A percentile compares a stretch with the other conserved stretches of the same genome.
Evolutionary conservation across 371 early-diverging fungal genomes (phyloP).

Genomic region (Coemansia sp.): DNA sequence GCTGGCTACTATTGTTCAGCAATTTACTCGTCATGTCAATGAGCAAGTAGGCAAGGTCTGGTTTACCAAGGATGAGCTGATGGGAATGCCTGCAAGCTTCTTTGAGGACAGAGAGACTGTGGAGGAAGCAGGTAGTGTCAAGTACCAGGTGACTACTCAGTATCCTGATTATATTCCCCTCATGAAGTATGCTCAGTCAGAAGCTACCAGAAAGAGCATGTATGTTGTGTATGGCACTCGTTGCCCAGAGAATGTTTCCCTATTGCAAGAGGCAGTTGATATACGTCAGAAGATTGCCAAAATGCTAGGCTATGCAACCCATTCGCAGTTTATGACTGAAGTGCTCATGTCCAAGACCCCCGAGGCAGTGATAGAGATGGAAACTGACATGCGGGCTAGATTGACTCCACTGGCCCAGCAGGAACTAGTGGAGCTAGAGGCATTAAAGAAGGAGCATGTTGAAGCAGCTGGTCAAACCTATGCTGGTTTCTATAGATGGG

Average conservation of each 20-base stretch:
- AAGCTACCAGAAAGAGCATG: conserved; percentile 2
- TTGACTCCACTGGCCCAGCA: conserved; percentile 53
- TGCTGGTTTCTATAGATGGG: no score
- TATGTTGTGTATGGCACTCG: neutral
- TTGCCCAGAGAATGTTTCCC: neutral
- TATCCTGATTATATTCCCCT: conserved; percentile 58
- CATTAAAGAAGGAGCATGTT: no score
- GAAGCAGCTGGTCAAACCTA: no score
- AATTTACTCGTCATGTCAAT: no score
- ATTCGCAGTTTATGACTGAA: neutral
- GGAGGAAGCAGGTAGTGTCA: conserved; percentile 56
- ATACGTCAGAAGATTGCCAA: conserved; percentile 4
- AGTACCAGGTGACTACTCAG: conserved; percentile 68
- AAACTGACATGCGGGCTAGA: conserved; percentile 46
- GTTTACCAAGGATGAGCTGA: conserved; percentile 58
- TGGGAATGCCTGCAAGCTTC: conserved; percentile 70
- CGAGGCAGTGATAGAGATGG: no score
- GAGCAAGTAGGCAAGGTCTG: no score
- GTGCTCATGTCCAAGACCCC: neutral
- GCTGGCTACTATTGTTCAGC: no score
- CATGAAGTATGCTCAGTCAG: conserved; percentile 52
- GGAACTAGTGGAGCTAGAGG: conserved; percentile 56
- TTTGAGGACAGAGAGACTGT: conserved; percentile 47
- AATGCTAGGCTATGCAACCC: neutral
- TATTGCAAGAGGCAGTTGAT: conserved; percentile 55